Percentiles rank a stretch among this genome's conserved stretches.
Conservation (phyloP, 2,329 filamentous ascomycete genomes). For the Geoglossum cookeanum region DNA sequence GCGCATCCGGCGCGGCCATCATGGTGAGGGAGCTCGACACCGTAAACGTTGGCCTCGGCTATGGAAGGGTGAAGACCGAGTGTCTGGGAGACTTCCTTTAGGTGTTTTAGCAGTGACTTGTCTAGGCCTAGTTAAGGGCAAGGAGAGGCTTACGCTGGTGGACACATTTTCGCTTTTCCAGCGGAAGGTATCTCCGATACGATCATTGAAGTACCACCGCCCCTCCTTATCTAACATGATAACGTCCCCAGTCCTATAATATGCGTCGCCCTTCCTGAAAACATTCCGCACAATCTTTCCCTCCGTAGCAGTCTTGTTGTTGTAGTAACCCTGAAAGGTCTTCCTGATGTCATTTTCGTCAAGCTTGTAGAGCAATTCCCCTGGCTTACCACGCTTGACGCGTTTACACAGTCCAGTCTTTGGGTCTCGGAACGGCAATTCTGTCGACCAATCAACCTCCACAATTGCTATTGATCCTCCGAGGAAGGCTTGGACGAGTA, state of each 20-base stretch:
- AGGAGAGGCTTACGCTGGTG: slow-evolving; percentile 27
- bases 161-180: slow-evolving; percentile 77
- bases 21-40: slow-evolving; percentile 58
- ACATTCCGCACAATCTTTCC: slow-evolving; percentile 59
- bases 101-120: background rate
- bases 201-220: slow-evolving; percentile 61
- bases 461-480: slow-evolving; percentile 37
- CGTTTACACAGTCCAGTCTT: slow-evolving; percentile 48
- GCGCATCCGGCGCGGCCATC: slow-evolving; percentile 74
- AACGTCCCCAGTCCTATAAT: slow-evolving; percentile 72
- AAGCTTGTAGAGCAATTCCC: slow-evolving; percentile 57
- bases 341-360: slow-evolving; percentile 42
- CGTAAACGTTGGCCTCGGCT: slow-evolving; percentile 71
- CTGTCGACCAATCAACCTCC: slow-evolving; percentile 50
- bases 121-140: background rate
- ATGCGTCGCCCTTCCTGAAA: slow-evolving; percentile 56
- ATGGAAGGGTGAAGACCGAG: slow-evolving; percentile 48
- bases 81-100: slow-evolving; percentile 51
- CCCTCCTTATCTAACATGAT: slow-evolving; percentile 53
- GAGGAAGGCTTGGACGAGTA: slow-evolving; percentile 36
- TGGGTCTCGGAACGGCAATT: slow-evolving; percentile 47
- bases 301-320: slow-evolving; percentile 48
- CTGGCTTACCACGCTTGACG: slow-evolving; percentile 40
- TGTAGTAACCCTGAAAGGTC: slow-evolving; percentile 68
- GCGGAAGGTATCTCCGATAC: slow-evolving; percentile 58